Base-by-base conservation (phyloP, 805 yeast genomes). In the Candida manassasensis region DNA sequence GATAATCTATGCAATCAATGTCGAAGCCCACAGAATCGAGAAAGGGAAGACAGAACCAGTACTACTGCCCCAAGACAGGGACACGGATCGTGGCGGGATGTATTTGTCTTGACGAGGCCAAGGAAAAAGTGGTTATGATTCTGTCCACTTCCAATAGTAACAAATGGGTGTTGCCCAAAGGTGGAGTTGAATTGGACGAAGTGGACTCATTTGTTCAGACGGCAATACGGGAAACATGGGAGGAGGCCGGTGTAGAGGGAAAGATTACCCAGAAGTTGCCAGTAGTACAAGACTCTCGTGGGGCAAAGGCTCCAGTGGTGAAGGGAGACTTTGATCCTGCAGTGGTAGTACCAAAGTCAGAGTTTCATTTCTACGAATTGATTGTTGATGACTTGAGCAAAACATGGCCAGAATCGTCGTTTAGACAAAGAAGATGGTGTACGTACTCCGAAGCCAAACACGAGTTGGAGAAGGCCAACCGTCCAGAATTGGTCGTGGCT, bases 81-180 rank as follows among this genome's bases (percentile, higher is more conserved):
- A 87, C 95, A 1, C 68, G 98, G 25, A 57, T 93, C 45, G 97
- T 93, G 6, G 96, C 97, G 3, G 98, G 98, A 0, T 84, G 96
- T 46, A 74, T 93, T 8, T 81, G 90, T 17, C 60, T 90, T 32
- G 77, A 79, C 47, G 53, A 57, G 1, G 65, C 70, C 18, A 73
- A 69, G 37, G 69, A 69, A 19, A 72, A 78, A 47, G 88, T 90
- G 13, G 71, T 93, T 7, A 74, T 93, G 79, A 75, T 93, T 16
- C 73, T 84, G 38, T 85, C 97, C 1, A 69, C 82, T 10, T 79
- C 80, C 5, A 79, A 78, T 43, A 71, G 69, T 27, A 74, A 77
- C 39, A 71, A 71, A 46, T 90, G 96, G 95, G 85, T 93, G 6
- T 58, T 93, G 3, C 98, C 98, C 4, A 93, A 93, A 56, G 98